phyloP scores from a whole-genome alignment of 768 basidiomycete genomes.

The Mycena vulgaris region DNA sequence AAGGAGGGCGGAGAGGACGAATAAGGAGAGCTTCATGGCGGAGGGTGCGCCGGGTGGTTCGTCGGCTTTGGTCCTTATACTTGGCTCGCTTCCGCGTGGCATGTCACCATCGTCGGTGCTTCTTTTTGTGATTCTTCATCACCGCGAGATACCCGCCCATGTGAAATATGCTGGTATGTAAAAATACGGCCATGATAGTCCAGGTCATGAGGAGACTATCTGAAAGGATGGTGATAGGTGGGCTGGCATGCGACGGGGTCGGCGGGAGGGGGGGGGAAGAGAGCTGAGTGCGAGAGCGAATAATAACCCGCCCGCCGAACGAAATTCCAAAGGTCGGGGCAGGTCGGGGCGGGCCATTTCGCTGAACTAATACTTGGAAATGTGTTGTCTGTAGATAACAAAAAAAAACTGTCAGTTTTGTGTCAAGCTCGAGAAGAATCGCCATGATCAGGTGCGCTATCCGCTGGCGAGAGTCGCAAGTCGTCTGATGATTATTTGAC shows the following conservation, averaged over 20 bases:
- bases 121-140: constrained; percentile 24
- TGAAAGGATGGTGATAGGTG: neutral
- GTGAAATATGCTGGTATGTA: constrained; percentile 1
- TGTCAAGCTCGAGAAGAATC: too few relatives aligned
- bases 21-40: constrained; percentile 30
- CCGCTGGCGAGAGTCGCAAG: too few relatives aligned
- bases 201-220: constrained; percentile 23
- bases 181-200: constrained; percentile 18
- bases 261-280: too few relatives aligned
- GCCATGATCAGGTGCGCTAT: too few relatives aligned
- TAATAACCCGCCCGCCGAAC: too few relatives aligned
- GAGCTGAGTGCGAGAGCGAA: too few relatives aligned
- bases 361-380: too few relatives aligned
- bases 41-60: neutral
- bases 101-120: constrained; percentile 13
- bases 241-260: neutral
- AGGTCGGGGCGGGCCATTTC: too few relatives aligned
- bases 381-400: too few relatives aligned
- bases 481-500: too few relatives aligned
- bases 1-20: constrained; percentile 30
- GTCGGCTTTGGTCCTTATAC: constrained; percentile 6
- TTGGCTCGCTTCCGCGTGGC: neutral
- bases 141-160: constrained; percentile 17
- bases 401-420: too few relatives aligned
- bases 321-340: too few relatives aligned